These are phyloP conservation scores for Dendrobium huoshanense DNA, from an alignment of 106 monocot genomes.

Conservation along the genomic window DNA sequence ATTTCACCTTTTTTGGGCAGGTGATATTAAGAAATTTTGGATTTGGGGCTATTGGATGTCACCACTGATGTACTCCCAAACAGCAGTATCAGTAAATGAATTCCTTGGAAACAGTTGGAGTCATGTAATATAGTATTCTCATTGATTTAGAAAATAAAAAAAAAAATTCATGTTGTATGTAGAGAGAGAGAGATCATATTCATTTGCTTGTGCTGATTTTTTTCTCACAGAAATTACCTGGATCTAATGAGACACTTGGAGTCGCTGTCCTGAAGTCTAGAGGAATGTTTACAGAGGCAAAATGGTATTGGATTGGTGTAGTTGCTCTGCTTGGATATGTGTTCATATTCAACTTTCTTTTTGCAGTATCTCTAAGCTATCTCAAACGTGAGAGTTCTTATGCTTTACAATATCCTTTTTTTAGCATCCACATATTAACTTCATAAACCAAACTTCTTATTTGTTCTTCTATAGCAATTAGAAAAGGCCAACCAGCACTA, in stretches of 20 bases:
- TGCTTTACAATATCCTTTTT: background rate
- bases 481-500: background rate
- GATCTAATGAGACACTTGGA: constrained; percentile 25
- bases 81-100: constrained; percentile 44
- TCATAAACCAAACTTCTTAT: background rate
- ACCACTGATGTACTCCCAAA: constrained; percentile 54
- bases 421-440: no score
- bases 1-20: constrained; percentile 21
- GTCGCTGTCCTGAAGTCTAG: constrained; percentile 29
- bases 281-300: constrained; percentile 47
- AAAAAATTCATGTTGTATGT: background rate
- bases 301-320: constrained; percentile 61
- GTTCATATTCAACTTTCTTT: constrained; percentile 40
- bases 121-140: constrained; percentile 17
- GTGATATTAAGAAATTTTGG: constrained; percentile 54
- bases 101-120: constrained; percentile 49
- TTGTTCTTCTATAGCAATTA: background rate
- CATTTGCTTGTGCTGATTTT: no score
- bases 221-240: constrained; percentile 12
- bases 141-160: background rate
- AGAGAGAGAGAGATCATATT: background rate
- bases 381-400: constrained; percentile 32
- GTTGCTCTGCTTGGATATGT: constrained; percentile 36
- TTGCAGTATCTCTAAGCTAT: constrained; percentile 26
- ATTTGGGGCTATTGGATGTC: constrained; percentile 69